Base-by-base conservation (phyloP, 257 asterid genomes). In the Nicotiana tabacum region DNA sequence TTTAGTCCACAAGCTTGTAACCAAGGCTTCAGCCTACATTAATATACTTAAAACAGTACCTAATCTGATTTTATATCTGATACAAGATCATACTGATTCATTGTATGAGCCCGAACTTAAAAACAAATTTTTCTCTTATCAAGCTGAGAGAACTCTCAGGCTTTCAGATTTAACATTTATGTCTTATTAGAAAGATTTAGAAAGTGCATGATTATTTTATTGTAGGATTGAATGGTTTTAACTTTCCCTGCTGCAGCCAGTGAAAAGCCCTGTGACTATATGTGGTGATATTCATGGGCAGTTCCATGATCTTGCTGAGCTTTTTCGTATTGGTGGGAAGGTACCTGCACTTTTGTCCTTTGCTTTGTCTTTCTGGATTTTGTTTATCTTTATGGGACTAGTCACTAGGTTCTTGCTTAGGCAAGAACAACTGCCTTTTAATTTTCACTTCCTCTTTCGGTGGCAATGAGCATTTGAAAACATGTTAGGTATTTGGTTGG, bases 271-370 rank as follows among this genome's bases (percentile, higher is more conserved):
- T 64, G 98, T 93, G 77, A 92, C 98, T 82, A 93, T 92, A 80
- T 93, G 98, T 85, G 97, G 98, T 84, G 98, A 93, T 89, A 93
- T 93, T 84, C 98, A 93, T 24, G 94, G 97, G 70, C 98, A 93
- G 83, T 93, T 93, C 88, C 96, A 92, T 85, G 98, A 93, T 88
- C 94, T 93, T 82, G 97, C 95, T 9, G 97, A 93, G 91, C 98
- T 93, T 53, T 93, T 93, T 61, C 91, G 92, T 78, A 93, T 93
- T 80, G 97, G 98, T 55, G 97, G 98, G 88, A 92, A 90, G 95
- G 95, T 92, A 86, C 48, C 16, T 64, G 21, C 15, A 5, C 46
- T 46, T 62, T 62, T 84, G 46, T 27, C 55, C 48, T 13, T 32
- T 32, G 35, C 35, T 32, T 32, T 32, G 35, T 32, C 35, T 32